These are phyloP conservation scores for Streptanthus diversifolius DNA, from an alignment of 345 rosid genomes.

Conservation along the genomic window DNA sequence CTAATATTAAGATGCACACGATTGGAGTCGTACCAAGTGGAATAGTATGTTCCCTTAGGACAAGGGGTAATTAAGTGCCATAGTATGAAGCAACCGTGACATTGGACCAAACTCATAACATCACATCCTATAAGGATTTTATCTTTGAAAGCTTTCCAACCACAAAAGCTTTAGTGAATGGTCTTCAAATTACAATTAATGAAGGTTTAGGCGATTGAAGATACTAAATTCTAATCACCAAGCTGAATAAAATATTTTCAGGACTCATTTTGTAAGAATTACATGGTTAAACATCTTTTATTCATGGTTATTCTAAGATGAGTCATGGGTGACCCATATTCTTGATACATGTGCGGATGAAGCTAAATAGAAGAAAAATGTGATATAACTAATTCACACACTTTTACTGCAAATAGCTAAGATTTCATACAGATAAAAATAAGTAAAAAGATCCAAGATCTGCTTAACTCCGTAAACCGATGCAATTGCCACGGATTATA, in stretches of 20 bases:
- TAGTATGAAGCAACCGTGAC: conserved; percentile 58
- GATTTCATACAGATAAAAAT: background rate
- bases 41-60: conserved; percentile 22
- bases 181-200: conserved; percentile 18
- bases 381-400: too few relatives aligned
- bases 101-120: conserved; percentile 42
- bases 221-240: background rate
- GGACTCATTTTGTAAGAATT: background rate
- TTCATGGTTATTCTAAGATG: background rate
- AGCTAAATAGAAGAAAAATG: background rate
- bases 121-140: conserved; percentile 42
- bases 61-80: conserved; percentile 38
- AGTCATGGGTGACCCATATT: background rate
- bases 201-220: conserved; percentile 15
- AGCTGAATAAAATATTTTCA: background rate
- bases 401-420: too few relatives aligned
- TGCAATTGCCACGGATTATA: background rate
- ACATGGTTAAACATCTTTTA: too few relatives aligned
- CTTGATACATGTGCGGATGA: background rate
- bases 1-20: background rate
- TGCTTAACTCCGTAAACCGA: background rate
- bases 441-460: background rate
- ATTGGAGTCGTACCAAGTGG: conserved; percentile 11
- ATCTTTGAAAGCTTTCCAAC: conserved; percentile 9
- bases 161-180: conserved; percentile 28